Base-by-base conservation (phyloP, 2,329 filamentous ascomycete genomes). In the Immersiporthe knoxdaviesiana region DNA sequence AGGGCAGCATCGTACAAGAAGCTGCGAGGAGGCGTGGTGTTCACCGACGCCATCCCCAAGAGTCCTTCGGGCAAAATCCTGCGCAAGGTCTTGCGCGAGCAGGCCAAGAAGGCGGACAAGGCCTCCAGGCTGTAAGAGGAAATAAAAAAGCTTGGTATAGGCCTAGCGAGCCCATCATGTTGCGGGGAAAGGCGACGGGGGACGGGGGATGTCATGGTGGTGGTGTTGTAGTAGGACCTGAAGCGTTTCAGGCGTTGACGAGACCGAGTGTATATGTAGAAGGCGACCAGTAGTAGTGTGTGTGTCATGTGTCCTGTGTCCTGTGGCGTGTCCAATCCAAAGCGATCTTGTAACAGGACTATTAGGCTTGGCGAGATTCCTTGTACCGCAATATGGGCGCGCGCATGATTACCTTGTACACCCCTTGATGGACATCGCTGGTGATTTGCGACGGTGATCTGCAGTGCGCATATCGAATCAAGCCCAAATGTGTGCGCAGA, bases 31-130 rank as follows among this genome's bases (percentile, higher is more conserved):
- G 79, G 79, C 32, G 76, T 81, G 1, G 71, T 79, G 66, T 88
- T 89, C 73, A 77, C 87, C 18, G 81, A 84, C 30, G 83, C 82
- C 69, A 85, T 91, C 35, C 89, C 88, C 2, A 91, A 90, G 81
- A 89, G 86, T 74, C 84, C 87, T 0, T 86, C 84, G 70, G 88
- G 89, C 3, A 91, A 91, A 81, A 87, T 91, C 66, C 77, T 91
- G 74, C 84, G 87, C 63, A 81, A 87, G 35, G 76, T 89, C 8
- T 76, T 90, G 74, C 84, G 82, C 71, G 82, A 87, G 63, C 75
- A 78, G 74, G 80, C 81, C 4, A 78, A 77, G 74, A 76, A 72
- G 75, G 76, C 76, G 71, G 72, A 64, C 65, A 73, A 70, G 70
- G 18, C 62, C 18, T 76, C 76, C 47, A 75, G 72, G 63, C 24